Conservation (phyloP, 441 rosid genomes). For the Biscutella laevigata region DNA sequence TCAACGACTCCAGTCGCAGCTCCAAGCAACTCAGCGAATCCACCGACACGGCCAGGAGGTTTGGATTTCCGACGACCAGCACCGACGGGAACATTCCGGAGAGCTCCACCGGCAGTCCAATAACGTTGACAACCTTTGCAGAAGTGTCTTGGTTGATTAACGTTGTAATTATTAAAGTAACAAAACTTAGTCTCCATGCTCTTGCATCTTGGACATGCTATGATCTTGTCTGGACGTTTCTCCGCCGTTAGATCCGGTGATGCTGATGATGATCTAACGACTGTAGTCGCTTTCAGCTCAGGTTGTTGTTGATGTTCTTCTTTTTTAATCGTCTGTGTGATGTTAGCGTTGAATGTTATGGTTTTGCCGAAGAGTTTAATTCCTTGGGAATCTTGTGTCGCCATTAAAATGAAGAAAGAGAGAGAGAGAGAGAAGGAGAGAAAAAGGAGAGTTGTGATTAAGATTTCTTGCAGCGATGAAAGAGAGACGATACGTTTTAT, state of each 20-base stretch:
- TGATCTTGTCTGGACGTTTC: conserved; percentile 75
- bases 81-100: conserved; percentile 80
- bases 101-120: conserved; percentile 96
- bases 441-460: conserved; percentile 8
- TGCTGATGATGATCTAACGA: conserved; percentile 23
- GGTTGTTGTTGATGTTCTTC: conserved; percentile 16
- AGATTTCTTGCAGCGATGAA: conserved; percentile 21
- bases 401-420: conserved; percentile 26
- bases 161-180: conserved; percentile 90
- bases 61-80: conserved; percentile 84
- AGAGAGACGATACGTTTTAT: conserved; percentile 24
- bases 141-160: conserved; percentile 87
- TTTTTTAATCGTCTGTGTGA: conserved; percentile 33
- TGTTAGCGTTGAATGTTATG: conserved; percentile 45
- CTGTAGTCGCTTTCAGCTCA: conserved; percentile 1
- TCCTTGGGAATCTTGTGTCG: conserved; percentile 43
- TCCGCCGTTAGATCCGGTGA: conserved; percentile 31
- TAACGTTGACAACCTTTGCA: conserved; percentile 92
- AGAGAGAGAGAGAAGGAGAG: not conserved
- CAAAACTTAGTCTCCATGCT: conserved; percentile 94
- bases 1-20: conserved; percentile 28
- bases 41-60: conserved; percentile 47
- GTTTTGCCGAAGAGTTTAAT: conserved; percentile 77
- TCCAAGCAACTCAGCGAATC: conserved; percentile 29
- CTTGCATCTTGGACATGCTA: conserved; percentile 85